Base-by-base conservation (phyloP, 2,329 filamentous ascomycete genomes). In the Rhynchosporium agropyri region DNA sequence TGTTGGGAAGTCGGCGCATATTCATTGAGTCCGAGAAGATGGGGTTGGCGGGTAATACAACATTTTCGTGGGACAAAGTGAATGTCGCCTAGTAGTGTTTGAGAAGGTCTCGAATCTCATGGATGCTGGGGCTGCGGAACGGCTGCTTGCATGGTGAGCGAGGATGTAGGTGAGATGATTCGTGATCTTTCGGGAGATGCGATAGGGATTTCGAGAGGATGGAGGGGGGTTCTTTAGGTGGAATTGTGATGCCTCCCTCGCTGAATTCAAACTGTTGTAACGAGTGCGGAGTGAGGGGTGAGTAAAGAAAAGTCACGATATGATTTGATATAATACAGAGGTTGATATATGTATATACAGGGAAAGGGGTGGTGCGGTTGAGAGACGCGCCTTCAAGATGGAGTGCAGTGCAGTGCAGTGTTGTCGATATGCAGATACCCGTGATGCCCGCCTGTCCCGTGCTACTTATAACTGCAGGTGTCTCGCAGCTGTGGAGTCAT, bases 151-250 rank as follows among this genome's bases (percentile, higher is more conserved):
- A 50, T 50, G 3, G 28, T 50, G 29, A 33, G 36, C 48, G 48
- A 20, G 4, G 29, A 50, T 33, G 48, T 49, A 31, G 46, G 29
- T 3, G 9, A 12, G 42, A 3, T n/a, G 20, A 4, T 50, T 33
- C 28, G 9, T 13, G 80, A 20, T 79, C 93, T 0, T 81, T 92
- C 5, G 75, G 87, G 73, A 80, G 88, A 31, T 94, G 31, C 79
- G 89, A 1, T 84, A 85, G 73, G 80, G 80, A 0, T 92, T 85
- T 73, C 66, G 0, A 66, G 77, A 58, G 72, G 77, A 33, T 71
- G 76, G 8, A 69, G 68, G 2, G 70, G 78, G 66, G 26, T n/a
- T 4, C 6, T 31, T 13, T 50, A 50, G 48, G 48, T 50, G 29
- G 13, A n/a, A 50, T 57, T 57, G 40, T 57, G 54, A 43, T 31